A percentile compares a stretch with the other conserved stretches of the same genome.
These are phyloP conservation scores for Teratosphaeria destructans DNA, from an alignment of 2,329 filamentous ascomycete genomes.

Conservation along the genomic window DNA sequence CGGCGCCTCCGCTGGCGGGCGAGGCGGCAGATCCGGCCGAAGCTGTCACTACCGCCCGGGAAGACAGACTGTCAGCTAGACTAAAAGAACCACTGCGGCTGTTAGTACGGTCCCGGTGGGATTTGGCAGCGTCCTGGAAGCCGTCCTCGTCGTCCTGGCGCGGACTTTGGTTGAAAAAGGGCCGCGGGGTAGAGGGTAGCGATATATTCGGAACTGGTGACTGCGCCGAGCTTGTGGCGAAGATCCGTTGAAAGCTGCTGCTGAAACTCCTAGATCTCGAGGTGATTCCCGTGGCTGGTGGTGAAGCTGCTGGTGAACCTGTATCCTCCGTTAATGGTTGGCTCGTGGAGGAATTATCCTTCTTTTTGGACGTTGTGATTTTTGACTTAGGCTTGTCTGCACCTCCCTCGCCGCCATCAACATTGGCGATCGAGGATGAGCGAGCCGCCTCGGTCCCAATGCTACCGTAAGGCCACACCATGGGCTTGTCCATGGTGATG, in stretches of 20 bases:
- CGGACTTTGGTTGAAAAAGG: background rate
- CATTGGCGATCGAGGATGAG: background rate
- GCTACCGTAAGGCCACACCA: background rate
- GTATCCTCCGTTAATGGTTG: background rate
- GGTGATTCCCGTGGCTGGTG: background rate
- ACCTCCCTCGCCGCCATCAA: background rate
- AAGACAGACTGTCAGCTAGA: background rate
- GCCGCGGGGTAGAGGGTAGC: background rate
- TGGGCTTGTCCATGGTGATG: background rate
- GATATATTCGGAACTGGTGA: background rate
- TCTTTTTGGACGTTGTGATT: background rate
- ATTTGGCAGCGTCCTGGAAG: background rate
- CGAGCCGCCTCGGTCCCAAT: background rate
- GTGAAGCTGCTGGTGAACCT: slow-evolving; percentile 1
- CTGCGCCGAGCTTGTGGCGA: background rate
- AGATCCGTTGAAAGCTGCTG: background rate
- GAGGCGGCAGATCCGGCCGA: background rate
- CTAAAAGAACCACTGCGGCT: background rate
- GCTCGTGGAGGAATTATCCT: background rate
- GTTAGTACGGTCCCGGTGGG: background rate
- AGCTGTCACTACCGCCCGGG: background rate
- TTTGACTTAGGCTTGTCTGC: background rate
- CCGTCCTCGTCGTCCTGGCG: background rate
- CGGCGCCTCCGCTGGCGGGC: background rate
- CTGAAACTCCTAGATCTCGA: background rate